Conservation (phyloP, 768 basidiomycete genomes). For the Trametopsis cervina region DNA sequence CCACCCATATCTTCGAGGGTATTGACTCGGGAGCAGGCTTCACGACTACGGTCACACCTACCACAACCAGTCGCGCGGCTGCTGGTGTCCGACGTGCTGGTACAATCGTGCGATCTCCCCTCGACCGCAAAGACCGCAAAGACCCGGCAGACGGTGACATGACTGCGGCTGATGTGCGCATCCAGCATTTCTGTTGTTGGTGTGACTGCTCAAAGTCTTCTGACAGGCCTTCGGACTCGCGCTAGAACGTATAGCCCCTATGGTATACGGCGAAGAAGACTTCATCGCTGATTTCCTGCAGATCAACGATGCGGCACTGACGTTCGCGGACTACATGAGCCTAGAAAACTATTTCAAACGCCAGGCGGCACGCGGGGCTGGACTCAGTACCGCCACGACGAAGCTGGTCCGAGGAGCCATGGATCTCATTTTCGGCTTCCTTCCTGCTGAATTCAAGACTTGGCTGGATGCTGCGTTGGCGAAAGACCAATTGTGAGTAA, state of each 20-base stretch:
- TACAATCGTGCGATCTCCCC: constrained; percentile 75
- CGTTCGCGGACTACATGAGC: constrained; percentile 93
- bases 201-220: neutral
- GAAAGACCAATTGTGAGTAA: constrained; percentile 64
- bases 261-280: constrained; percentile 77
- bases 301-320: constrained; percentile 80
- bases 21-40: too few relatives aligned
- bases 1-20: too few relatives aligned
- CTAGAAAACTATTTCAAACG: constrained; percentile 92
- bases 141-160: constrained; percentile 51
- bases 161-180: constrained; percentile 62
- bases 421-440: constrained; percentile 94
- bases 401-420: constrained; percentile 85
- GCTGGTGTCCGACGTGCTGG: constrained; percentile 73
- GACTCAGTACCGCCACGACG: constrained; percentile 58
- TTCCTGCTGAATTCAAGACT: constrained; percentile 71
- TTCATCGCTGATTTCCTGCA: constrained; percentile 92
- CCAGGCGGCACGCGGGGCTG: constrained; percentile 72
- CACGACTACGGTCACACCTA: constrained; percentile 19
- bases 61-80: constrained; percentile 37
- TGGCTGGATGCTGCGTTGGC: constrained; percentile 80
- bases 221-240: constrained; percentile 66
- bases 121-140: constrained; percentile 57
- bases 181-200: constrained; percentile 2
- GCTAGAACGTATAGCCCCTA: constrained; percentile 66